These are phyloP conservation scores for Stachybotrys echinatus DNA, from an alignment of 2,329 filamentous ascomycete genomes.

Conservation along the genomic window DNA sequence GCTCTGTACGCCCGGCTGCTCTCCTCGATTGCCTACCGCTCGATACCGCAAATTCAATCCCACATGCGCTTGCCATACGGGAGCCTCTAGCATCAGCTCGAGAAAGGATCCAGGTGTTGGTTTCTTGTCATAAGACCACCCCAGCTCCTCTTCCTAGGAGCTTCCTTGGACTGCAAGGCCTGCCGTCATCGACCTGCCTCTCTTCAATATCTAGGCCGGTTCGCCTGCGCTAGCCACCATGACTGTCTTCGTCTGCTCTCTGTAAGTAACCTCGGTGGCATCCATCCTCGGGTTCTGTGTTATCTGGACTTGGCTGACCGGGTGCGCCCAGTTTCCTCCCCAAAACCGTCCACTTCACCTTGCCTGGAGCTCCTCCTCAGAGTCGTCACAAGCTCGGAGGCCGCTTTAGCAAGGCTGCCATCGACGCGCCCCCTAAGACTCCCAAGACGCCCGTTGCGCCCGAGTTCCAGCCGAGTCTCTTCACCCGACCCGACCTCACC, in stretches of 20 bases:
- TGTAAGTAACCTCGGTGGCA: conserved; percentile 22
- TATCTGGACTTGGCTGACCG: conserved; percentile 8
- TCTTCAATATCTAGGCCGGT: neutral
- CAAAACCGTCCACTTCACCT: conserved; percentile 84
- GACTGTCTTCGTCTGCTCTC: conserved; percentile 35
- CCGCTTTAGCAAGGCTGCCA: conserved; percentile 20
- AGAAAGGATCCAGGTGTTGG: neutral
- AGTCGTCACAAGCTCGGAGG: conserved; percentile 23
- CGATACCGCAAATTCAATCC: neutral
- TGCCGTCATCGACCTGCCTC: neutral
- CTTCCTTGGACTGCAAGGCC: too few relatives aligned
- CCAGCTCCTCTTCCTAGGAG: too few relatives aligned
- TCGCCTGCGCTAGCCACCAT: conserved; percentile 19
- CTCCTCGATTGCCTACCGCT: conserved; percentile 4
- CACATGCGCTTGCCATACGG: conserved; percentile 20
- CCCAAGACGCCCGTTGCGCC: conserved; percentile 15
- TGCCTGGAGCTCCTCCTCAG: conserved; percentile 47
- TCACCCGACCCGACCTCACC: conserved; percentile 43
- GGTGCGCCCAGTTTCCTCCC: conserved; percentile 83
- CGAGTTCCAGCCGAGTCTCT: conserved; percentile 46
- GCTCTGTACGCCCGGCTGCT: too few relatives aligned
- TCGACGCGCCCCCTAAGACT: conserved; percentile 14
- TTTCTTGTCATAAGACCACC: too few relatives aligned
- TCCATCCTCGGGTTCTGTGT: too few relatives aligned
- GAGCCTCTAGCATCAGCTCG: conserved; percentile 10